These are phyloP conservation scores for Cercospora zeae-maydis DNA, from an alignment of 2,329 filamentous ascomycete genomes.

Conservation along the genomic window DNA sequence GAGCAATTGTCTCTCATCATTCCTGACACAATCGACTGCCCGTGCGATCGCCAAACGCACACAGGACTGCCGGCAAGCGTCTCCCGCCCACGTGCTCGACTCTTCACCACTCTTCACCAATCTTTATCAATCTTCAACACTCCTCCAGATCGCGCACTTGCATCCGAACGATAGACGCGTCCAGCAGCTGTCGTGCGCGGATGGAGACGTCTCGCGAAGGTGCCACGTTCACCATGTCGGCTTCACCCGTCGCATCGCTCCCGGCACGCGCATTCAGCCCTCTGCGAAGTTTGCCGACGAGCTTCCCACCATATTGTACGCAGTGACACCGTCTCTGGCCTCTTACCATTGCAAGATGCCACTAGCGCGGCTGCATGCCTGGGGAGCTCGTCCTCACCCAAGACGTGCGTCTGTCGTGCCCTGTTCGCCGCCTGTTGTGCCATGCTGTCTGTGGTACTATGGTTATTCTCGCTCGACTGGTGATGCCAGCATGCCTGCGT, in stretches of 20 bases:
- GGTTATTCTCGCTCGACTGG: not conserved
- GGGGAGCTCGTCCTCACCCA: not conserved
- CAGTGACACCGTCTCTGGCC: not conserved
- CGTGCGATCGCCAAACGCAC: not conserved
- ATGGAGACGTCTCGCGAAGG: not conserved
- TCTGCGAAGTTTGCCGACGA: not conserved
- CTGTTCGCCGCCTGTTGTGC: not conserved
- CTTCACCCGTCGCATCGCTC: not conserved
- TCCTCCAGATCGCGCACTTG: not conserved
- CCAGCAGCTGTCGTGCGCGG: not conserved
- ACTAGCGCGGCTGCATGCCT: not conserved
- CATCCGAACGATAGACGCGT: not conserved
- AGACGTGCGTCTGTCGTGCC: not conserved
- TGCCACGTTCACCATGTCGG: not conserved
- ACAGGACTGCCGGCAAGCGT: not conserved
- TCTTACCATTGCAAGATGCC: not conserved
- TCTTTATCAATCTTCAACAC: no score
- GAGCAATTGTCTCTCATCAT: not conserved
- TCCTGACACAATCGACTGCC: not conserved
- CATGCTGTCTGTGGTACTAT: not conserved
- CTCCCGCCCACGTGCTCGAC: not conserved
- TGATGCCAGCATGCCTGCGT: not conserved
- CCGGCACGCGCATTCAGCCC: not conserved
- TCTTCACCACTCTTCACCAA: no score
- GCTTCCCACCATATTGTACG: not conserved